Conservation (phyloP, 805 yeast genomes). For the Kuraishia ogatae region DNA sequence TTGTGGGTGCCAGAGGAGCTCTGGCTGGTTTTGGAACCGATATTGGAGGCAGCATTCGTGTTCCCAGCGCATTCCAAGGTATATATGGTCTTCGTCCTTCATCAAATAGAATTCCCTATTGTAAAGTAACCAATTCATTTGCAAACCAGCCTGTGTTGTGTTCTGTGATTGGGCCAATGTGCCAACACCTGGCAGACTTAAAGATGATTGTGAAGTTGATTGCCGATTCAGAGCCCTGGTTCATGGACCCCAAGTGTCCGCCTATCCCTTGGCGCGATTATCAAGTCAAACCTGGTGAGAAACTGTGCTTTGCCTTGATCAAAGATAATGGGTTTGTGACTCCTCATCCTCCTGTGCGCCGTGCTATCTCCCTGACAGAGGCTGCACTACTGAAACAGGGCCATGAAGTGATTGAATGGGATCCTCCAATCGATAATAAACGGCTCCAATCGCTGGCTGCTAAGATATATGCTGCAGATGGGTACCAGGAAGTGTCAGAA, state of each 20-base stretch:
- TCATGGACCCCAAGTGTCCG: conserved; percentile 32
- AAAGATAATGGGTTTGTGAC: conserved; percentile 32
- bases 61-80: conserved; percentile 53
- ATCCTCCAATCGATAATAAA: conserved; percentile 28
- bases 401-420: conserved; percentile 42
- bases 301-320: conserved; percentile 30
- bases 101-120: conserved; percentile 19
- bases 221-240: conserved; percentile 35
- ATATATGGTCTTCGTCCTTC: conserved; percentile 49
- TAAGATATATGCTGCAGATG: conserved; percentile 38
- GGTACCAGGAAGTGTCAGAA: conserved; percentile 18
- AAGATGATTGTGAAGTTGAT: conserved; percentile 34
- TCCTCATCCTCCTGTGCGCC: conserved; percentile 41
- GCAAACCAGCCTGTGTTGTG: conserved; percentile 46
- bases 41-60: conserved; percentile 54
- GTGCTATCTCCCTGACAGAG: conserved; percentile 30
- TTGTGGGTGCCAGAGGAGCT: conserved; percentile 47
- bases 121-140: conserved; percentile 27
- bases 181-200: conserved; percentile 39
- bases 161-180: conserved; percentile 51
- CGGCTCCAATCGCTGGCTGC: conserved; percentile 9
- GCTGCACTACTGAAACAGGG: conserved; percentile 30
- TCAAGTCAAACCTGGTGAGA: neutral
- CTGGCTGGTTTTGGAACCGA: conserved; percentile 56
- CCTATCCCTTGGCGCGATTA: conserved; percentile 33